Percentiles rank a stretch among this genome's conserved stretches.
These are phyloP conservation scores for Cryoendolithus antarcticus DNA, from an alignment of 2,329 filamentous ascomycete species.

Conservation along the genomic window DNA sequence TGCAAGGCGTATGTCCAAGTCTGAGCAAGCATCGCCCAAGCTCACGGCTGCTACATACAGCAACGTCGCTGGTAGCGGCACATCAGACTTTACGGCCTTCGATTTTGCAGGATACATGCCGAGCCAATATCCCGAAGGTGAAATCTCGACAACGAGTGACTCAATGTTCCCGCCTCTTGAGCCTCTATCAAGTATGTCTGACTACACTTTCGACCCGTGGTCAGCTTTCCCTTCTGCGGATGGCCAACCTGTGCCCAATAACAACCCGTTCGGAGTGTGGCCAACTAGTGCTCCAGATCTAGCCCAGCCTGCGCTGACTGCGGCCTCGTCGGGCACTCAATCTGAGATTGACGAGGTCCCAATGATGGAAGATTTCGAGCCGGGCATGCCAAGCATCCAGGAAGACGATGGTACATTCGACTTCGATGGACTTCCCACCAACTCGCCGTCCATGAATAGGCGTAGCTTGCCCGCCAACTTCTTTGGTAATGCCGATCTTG, in stretches of 20 bases:
- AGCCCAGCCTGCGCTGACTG: conserved; percentile 25
- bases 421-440: conserved; percentile 4
- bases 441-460: conserved; percentile 12
- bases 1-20: conserved; percentile 16
- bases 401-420: conserved; percentile 15
- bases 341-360: conserved; percentile 26
- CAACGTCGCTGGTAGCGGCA: conserved; percentile 8
- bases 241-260: conserved; percentile 16
- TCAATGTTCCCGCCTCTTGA: conserved; percentile 12
- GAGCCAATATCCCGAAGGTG: conserved; percentile 13
- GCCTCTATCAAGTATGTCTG: conserved; percentile 16
- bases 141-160: conserved; percentile 15
- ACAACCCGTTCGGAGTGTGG: conserved; percentile 23
- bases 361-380: conserved; percentile 20
- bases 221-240: conserved; percentile 17
- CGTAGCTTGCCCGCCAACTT: conserved; percentile 21
- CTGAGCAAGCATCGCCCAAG: conserved; percentile 20
- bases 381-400: conserved; percentile 20
- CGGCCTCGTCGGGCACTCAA: conserved; percentile 26
- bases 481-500: conserved; percentile 17
- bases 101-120: conserved; percentile 16
- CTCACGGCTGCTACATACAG: conserved; percentile 8
- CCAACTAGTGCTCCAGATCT: conserved; percentile 11
- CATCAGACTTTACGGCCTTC: conserved; percentile 11
- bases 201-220: conserved; percentile 20